These are phyloP conservation scores for Dioscorea cayenensis DNA, from an alignment of 116 monocot genomes.

Conservation along the genomic window DNA sequence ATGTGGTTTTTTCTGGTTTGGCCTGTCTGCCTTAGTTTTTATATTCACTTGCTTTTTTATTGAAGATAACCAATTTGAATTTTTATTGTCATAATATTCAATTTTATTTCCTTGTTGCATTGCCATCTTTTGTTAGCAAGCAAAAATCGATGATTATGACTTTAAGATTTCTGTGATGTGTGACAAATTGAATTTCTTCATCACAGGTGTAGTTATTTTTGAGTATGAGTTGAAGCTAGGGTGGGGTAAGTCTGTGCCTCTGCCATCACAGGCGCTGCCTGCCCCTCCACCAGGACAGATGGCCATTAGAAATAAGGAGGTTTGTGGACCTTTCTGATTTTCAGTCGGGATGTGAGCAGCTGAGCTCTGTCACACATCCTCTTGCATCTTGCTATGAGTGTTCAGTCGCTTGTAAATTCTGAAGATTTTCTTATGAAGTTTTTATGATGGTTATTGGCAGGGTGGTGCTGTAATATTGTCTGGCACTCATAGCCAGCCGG, in stretches of 20 bases:
- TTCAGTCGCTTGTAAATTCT: background rate
- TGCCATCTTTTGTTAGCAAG: too few relatives aligned
- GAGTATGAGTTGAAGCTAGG: conserved; percentile 99
- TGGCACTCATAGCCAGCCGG: conserved; percentile 73
- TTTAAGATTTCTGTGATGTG: background rate
- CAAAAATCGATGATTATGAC: too few relatives aligned
- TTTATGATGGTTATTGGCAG: conserved; percentile 29
- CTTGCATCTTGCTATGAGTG: too few relatives aligned
- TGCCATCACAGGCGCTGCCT: conserved; percentile 97
- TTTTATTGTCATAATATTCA: too few relatives aligned
- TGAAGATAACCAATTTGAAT: too few relatives aligned
- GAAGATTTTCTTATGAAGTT: background rate
- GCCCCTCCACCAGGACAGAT: conserved; percentile 99
- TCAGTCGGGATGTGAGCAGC: background rate
- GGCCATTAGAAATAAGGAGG: conserved; percentile 99
- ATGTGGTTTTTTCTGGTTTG: too few relatives aligned
- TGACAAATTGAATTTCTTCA: background rate
- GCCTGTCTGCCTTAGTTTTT: too few relatives aligned
- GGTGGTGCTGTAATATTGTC: conserved; percentile 87
- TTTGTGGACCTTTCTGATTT: conserved; percentile 5
- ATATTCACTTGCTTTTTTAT: too few relatives aligned
- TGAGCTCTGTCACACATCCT: background rate
- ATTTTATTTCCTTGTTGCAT: too few relatives aligned
- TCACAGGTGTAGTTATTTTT: conserved; percentile 87
- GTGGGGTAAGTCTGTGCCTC: conserved; percentile 99